phyloP scores from a whole-genome alignment of 73 alveolate species.

The Paramecium sonneborni region DNA sequence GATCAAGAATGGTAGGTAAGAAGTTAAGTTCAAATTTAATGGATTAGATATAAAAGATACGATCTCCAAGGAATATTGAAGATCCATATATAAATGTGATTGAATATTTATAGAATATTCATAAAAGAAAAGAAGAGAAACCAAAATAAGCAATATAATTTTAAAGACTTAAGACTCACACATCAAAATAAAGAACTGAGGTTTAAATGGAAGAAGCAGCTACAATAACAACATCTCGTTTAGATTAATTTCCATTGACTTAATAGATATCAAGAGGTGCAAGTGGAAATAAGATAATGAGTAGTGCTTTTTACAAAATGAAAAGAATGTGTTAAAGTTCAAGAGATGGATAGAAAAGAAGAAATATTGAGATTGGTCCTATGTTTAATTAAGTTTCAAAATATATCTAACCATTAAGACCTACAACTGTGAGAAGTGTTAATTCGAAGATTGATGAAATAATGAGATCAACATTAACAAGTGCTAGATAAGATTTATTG shows the following conservation, averaged over 20 bases:
- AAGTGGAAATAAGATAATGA: not conserved
- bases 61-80: not conserved
- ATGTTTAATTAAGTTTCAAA: not conserved
- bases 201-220: not conserved
- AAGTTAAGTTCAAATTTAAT: not conserved
- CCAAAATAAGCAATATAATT: not conserved
- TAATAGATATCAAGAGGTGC: not conserved
- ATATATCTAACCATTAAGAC: not conserved
- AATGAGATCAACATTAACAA: not conserved
- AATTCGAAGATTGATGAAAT: not conserved
- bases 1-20: not conserved
- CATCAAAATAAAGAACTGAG: not conserved
- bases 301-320: slow-evolving; percentile 32
- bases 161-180: not conserved
- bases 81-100: not conserved
- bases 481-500: not conserved
- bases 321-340: not conserved
- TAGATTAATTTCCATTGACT: not conserved
- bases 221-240: not conserved
- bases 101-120: not conserved
- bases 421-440: not conserved
- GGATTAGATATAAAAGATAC: not conserved
- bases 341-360: not conserved
- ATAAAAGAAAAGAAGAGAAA: not conserved
- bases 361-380: not conserved